phyloP scores from a whole-genome alignment of 768 basidiomycete genomes.

The Dictyophora rubrovolvata region DNA sequence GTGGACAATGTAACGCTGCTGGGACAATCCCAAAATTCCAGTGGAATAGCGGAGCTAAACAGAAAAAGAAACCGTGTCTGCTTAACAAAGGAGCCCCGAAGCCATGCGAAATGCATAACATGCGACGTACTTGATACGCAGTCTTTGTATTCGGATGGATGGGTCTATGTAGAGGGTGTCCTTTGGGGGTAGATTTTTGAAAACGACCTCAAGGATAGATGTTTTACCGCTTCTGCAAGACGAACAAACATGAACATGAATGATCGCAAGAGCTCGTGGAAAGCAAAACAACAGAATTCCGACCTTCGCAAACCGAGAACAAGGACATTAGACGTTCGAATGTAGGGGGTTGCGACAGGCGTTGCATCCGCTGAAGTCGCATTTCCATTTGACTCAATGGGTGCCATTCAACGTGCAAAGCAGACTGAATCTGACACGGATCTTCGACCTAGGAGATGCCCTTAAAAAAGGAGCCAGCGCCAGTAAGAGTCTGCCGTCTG shows the following conservation, averaged over 20 bases:
- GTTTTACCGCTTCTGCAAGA: constrained; percentile 79
- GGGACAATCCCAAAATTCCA: constrained; percentile 95
- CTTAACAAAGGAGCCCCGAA: too few relatives aligned
- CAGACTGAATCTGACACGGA: background rate
- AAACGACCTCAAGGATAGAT: constrained; percentile 84
- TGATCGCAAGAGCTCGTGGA: background rate
- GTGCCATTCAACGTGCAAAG: background rate
- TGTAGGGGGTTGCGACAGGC: background rate
- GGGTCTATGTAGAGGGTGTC: constrained; percentile 87
- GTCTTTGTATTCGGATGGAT: constrained; percentile 66
- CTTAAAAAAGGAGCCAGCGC: background rate
- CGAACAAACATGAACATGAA: background rate
- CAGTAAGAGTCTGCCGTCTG: too few relatives aligned
- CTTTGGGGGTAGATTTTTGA: constrained; percentile 71
- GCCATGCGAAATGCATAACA: background rate
- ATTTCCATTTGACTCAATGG: background rate
- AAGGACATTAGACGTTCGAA: constrained; percentile 54
- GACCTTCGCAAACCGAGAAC: constrained; percentile 64
- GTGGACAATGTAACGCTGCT: constrained; percentile 73
- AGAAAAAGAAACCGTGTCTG: background rate
- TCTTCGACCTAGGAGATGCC: background rate
- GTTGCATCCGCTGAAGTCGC: background rate
- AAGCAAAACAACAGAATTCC: constrained; percentile 3
- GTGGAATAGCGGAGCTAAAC: constrained; percentile 75
- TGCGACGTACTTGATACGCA: constrained; percentile 65